A percentile compares a stretch with the other conserved stretches of the same genome.
These are phyloP conservation scores for Fragaria iinumae DNA, from an alignment of 306 rosid species.

Conservation along the genomic window DNA sequence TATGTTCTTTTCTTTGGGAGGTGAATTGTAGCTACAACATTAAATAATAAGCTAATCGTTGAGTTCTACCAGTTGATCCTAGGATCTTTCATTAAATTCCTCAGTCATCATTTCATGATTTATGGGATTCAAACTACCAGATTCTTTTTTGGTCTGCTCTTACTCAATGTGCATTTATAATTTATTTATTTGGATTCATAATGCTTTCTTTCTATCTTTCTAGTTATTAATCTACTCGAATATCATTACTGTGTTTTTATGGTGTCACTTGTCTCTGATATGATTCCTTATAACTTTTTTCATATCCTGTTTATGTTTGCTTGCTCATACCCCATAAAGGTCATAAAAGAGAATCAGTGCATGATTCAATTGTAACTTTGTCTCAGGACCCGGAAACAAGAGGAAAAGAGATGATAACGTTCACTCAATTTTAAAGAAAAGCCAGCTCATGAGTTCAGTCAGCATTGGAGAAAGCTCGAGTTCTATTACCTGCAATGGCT, in stretches of 20 bases:
- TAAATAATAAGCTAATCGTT: background rate
- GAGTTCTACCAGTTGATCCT: background rate
- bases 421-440: slow-evolving; percentile 28
- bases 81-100: background rate
- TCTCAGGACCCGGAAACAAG: slow-evolving; percentile 45
- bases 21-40: background rate
- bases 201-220: background rate
- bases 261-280: background rate
- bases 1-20: background rate
- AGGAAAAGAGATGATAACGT: slow-evolving; percentile 42
- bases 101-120: background rate
- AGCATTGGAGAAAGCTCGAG: slow-evolving; percentile 21
- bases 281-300: background rate
- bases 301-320: slow-evolving; percentile 9
- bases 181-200: background rate
- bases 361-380: slow-evolving; percentile 30
- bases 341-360: background rate
- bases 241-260: background rate
- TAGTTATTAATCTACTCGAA: background rate
- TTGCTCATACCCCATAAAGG: background rate
- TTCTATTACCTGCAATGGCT: slow-evolving; percentile 29
- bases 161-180: background rate
- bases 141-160: background rate
- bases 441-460: slow-evolving; percentile 32
- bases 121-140: background rate